Percentiles rank a stretch among this genome's conserved stretches.
Conservation (phyloP, 768 basidiomycete genomes). For the Mycena latifolia region DNA sequence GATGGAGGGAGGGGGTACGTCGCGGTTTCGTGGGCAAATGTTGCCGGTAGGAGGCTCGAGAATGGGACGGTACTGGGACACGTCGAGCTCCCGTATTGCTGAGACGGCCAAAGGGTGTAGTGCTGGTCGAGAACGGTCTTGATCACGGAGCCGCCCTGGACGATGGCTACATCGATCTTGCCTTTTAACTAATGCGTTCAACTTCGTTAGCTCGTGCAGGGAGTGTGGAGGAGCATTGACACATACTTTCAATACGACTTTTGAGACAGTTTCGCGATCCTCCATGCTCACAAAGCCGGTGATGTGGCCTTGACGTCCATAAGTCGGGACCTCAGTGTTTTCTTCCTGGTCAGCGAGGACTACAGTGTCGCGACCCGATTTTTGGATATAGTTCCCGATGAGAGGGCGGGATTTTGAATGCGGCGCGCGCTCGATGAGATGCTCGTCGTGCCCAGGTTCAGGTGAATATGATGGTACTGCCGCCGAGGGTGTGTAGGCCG, state of each 20-base stretch:
- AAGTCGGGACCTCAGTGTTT: constrained; percentile 52
- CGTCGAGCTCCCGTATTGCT: constrained; percentile 12
- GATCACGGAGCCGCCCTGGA: constrained; percentile 49
- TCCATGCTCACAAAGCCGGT: constrained; percentile 59
- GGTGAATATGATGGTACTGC: constrained; percentile 70
- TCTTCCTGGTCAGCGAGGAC: constrained; percentile 61
- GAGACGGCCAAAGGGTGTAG: constrained; percentile 50
- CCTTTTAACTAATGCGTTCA: constrained; percentile 53
- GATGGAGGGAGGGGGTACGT: constrained; percentile 61
- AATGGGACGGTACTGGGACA: constrained; percentile 55
- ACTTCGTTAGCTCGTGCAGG: not conserved
- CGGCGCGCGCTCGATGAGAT: constrained; percentile 63
- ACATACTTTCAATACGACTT: constrained; percentile 59
- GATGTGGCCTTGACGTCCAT: constrained; percentile 56
- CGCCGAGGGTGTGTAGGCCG: constrained; percentile 65
- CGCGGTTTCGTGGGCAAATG: constrained; percentile 52
- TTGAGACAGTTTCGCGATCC: constrained; percentile 48
- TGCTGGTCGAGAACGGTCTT: constrained; percentile 46
- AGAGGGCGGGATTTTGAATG: constrained; percentile 36
- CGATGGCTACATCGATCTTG: constrained; percentile 51
- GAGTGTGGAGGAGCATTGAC: not conserved
- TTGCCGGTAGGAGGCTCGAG: constrained; percentile 57
- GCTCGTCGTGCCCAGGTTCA: constrained; percentile 64
- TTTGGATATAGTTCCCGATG: constrained; percentile 56
- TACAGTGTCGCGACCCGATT: constrained; percentile 54